These are phyloP conservation scores for Phytomonas francai DNA, from an alignment of 208 protist genomes.

Conservation along the genomic window DNA sequence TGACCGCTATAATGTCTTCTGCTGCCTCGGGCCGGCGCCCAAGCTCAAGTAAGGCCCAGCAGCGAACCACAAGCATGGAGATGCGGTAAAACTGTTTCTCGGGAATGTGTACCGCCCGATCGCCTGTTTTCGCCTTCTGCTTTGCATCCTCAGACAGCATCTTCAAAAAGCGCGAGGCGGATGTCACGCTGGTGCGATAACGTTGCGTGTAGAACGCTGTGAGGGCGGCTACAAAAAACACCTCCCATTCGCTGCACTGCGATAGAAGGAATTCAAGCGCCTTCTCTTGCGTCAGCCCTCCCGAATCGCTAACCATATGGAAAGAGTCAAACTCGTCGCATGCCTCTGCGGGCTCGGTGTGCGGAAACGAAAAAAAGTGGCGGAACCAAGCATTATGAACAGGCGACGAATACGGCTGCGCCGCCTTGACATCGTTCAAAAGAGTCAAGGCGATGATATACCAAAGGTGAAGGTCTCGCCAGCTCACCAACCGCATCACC, in stretches of 20 bases:
- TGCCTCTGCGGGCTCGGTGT: neutral
- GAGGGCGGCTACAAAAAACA: slow-evolving; percentile 49
- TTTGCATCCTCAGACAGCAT: neutral
- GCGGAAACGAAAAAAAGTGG: slow-evolving; percentile 41
- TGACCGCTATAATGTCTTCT: slow-evolving; percentile 33
- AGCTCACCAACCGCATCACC: slow-evolving; percentile 35
- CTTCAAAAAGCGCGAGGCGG: slow-evolving; percentile 28
- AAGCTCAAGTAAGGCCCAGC: slow-evolving; percentile 38
- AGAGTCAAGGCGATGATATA: slow-evolving; percentile 56
- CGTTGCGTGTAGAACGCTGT: slow-evolving; percentile 38
- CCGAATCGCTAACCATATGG: neutral
- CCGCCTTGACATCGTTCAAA: neutral
- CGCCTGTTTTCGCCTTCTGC: neutral
- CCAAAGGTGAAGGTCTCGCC: slow-evolving; percentile 41
- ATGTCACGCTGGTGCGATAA: slow-evolving; percentile 55
- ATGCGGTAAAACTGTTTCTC: slow-evolving; percentile 13
- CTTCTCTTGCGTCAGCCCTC: neutral
- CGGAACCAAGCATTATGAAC: slow-evolving; percentile 44
- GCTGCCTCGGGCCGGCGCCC: slow-evolving; percentile 46
- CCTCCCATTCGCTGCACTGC: slow-evolving; percentile 39
- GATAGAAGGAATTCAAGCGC: slow-evolving; percentile 29
- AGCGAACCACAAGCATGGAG: slow-evolving; percentile 39
- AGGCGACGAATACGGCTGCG: slow-evolving; percentile 25
- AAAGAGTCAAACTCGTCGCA: too few species aligned
- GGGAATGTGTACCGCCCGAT: slow-evolving; percentile 5